Conservation (phyloP, 2,329 filamentous ascomycete genomes). For the Grosmannia clavigera region DNA sequence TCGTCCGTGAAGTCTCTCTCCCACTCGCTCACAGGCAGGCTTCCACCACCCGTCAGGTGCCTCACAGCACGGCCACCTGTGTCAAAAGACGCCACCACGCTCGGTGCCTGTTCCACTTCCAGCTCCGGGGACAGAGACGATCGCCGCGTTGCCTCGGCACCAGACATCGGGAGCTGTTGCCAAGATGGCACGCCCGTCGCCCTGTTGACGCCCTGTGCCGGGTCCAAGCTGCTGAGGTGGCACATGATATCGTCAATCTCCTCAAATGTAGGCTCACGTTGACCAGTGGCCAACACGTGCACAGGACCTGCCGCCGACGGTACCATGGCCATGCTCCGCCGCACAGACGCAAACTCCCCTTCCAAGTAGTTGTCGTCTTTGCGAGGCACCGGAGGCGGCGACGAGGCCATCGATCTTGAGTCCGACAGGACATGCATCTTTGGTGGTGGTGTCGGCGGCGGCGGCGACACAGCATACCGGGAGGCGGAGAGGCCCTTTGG, state of each 20-base stretch:
- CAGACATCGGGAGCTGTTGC: slow-evolving; percentile 28
- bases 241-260: slow-evolving; percentile 92
- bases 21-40: slow-evolving; percentile 76
- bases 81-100: neutral
- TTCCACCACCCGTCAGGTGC: slow-evolving; percentile 48
- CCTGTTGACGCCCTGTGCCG: slow-evolving; percentile 62
- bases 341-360: slow-evolving; percentile 4
- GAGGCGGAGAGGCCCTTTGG: slow-evolving; percentile 33
- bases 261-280: slow-evolving; percentile 48
- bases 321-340: slow-evolving; percentile 1
- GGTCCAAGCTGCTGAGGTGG: slow-evolving; percentile 63
- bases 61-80: slow-evolving; percentile 15
- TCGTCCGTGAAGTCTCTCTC: slow-evolving; percentile 72
- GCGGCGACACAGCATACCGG: slow-evolving; percentile 26
- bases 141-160: slow-evolving; percentile 22
- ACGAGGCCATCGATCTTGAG: slow-evolving; percentile 32
- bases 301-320: slow-evolving; percentile 2
- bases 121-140: slow-evolving; percentile 40
- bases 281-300: slow-evolving; percentile 13
- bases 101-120: slow-evolving; percentile 40
- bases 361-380: slow-evolving; percentile 16
- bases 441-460: slow-evolving; percentile 22
- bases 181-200: slow-evolving; percentile 32
- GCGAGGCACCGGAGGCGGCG: slow-evolving; percentile 19
- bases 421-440: slow-evolving; percentile 25